These are phyloP conservation scores for Pseudozyma tsukubaensis DNA, from an alignment of 1,284 basidiomycete genomes.

Conservation along the genomic window DNA sequence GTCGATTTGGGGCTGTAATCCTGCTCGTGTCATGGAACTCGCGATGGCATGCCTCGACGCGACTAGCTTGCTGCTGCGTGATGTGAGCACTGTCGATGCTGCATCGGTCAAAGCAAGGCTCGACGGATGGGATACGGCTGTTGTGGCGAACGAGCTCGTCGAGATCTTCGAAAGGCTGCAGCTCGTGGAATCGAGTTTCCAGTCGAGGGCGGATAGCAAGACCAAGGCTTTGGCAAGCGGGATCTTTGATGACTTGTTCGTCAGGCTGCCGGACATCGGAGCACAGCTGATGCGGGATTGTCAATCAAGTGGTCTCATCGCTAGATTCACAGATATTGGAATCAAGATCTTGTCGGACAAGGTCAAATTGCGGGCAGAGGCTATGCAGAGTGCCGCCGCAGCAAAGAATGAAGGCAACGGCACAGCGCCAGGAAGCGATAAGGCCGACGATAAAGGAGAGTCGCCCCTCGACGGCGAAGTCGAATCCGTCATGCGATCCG, in stretches of 20 bases:
- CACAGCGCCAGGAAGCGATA: background rate
- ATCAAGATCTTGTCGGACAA: slow-evolving; percentile 40
- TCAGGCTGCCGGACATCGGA: slow-evolving; percentile 31
- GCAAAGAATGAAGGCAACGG: background rate
- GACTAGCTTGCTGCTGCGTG: slow-evolving; percentile 37
- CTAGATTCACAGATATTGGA: slow-evolving; percentile 41
- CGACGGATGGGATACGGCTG: slow-evolving; percentile 38
- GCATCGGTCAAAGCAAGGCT: slow-evolving; percentile 26
- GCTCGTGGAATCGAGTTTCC: slow-evolving; percentile 44
- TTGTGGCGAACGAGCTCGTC: slow-evolving; percentile 42
- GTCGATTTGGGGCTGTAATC: slow-evolving; percentile 45
- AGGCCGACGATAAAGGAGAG: background rate
- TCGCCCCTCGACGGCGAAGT: slow-evolving; percentile 5
- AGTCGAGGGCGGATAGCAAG: slow-evolving; percentile 50
- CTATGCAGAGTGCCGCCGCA: background rate
- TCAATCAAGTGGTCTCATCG: slow-evolving; percentile 30
- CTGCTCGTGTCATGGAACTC: slow-evolving; percentile 22
- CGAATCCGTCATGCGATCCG: slow-evolving; percentile 24
- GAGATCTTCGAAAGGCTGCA: slow-evolving; percentile 48
- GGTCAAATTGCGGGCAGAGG: slow-evolving; percentile 14
- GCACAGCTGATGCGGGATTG: slow-evolving; percentile 43
- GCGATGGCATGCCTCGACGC: slow-evolving; percentile 34
- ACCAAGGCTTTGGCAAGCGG: slow-evolving; percentile 37
- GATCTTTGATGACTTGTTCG: slow-evolving; percentile 44
- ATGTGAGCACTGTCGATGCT: slow-evolving; percentile 23